Conservation (phyloP, 441 rosid genomes). For the Pelargonium myrrhifolium region DNA sequence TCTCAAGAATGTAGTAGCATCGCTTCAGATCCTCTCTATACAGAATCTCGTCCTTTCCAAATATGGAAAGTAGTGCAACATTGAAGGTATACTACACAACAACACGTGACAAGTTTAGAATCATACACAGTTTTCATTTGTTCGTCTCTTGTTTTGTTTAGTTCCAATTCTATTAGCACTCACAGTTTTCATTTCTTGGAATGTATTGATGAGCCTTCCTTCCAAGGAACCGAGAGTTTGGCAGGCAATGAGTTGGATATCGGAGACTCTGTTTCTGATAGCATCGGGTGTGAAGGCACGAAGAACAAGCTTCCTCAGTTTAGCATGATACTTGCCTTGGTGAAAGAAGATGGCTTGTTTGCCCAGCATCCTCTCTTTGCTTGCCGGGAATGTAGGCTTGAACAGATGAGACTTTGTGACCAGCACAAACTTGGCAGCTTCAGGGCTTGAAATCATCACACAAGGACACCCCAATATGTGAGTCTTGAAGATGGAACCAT, state of each 20-base stretch:
- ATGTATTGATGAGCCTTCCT: slow-evolving; percentile 61
- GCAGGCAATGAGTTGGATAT: slow-evolving; percentile 50
- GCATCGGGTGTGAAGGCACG: slow-evolving; percentile 80
- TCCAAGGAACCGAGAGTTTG: slow-evolving; percentile 46
- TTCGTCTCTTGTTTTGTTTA: too few relatives aligned
- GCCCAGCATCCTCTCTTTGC: slow-evolving; percentile 92
- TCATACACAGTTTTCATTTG: too few relatives aligned
- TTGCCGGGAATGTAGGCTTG: slow-evolving; percentile 93
- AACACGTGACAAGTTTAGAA: neutral
- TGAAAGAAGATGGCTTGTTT: slow-evolving; percentile 90
- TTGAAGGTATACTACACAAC: slow-evolving; percentile 71
- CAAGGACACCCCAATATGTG: slow-evolving; percentile 93
- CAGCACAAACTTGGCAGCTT: slow-evolving; percentile 84
- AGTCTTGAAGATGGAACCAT: slow-evolving; percentile 79
- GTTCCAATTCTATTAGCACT: too few relatives aligned
- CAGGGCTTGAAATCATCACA: slow-evolving; percentile 90
- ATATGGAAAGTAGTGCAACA: slow-evolving; percentile 74
- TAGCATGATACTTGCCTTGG: slow-evolving; percentile 78
- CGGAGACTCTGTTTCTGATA: slow-evolving; percentile 43
- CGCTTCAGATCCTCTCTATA: slow-evolving; percentile 84
- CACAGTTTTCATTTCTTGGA: slow-evolving; percentile 87
- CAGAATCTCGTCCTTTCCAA: slow-evolving; percentile 69
- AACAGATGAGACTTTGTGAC: slow-evolving; percentile 71
- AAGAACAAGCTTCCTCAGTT: slow-evolving; percentile 79
- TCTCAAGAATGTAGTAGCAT: slow-evolving; percentile 84